Conservation (phyloP, 2,329 filamentous ascomycete species). For the Macrophomina tecta region DNA sequence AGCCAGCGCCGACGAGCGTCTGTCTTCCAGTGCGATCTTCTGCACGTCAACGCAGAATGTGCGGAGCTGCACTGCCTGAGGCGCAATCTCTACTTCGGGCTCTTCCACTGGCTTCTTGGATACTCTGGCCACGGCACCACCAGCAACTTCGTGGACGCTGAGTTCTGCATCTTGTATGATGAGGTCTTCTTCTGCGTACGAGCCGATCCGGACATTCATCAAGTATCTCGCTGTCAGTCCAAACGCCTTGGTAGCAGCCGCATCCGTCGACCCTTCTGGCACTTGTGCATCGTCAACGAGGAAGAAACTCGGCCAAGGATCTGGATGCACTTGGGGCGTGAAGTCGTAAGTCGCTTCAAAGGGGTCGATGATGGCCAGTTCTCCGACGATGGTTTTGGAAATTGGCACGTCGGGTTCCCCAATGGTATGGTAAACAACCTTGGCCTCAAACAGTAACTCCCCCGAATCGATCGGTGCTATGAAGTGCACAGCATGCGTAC, state of each 20-base stretch:
- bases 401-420: conserved; percentile 83
- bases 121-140: conserved; percentile 64
- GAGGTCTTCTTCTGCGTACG: conserved; percentile 72
- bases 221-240: conserved; percentile 85
- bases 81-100: conserved; percentile 54
- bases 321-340: conserved; percentile 75
- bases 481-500: conserved; percentile 46
- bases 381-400: conserved; percentile 71
- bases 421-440: conserved; percentile 76
- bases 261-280: conserved; percentile 41
- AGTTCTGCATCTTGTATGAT: conserved; percentile 70
- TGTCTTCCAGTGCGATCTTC: conserved; percentile 81
- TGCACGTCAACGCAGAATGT: conserved; percentile 76
- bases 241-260: conserved; percentile 40
- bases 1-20: conserved; percentile 75
- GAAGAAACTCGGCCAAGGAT: conserved; percentile 89
- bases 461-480: conserved; percentile 52
- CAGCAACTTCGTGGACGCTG: conserved; percentile 64
- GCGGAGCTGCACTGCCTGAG: conserved; percentile 73
- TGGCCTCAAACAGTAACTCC: conserved; percentile 72
- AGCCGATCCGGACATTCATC: conserved; percentile 72
- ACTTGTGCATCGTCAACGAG: conserved; percentile 57
- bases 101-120: conserved; percentile 36
- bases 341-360: conserved; percentile 95
- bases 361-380: conserved; percentile 76